phyloP scores from a whole-genome alignment of 805 yeast species.

The Yarrowia porcina region DNA sequence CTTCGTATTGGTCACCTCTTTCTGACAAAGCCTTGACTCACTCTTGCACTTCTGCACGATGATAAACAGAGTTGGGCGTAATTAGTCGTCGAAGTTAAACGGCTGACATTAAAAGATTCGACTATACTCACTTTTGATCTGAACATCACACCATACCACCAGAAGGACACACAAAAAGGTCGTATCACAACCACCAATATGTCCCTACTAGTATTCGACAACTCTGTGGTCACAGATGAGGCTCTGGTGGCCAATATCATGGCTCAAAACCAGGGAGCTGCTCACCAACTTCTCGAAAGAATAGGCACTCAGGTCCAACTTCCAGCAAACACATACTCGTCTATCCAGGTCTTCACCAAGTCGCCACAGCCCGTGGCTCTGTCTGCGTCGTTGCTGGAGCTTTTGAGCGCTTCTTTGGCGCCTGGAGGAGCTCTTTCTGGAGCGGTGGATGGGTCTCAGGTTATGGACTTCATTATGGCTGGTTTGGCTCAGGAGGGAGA shows the following conservation, averaged over 20 bases:
- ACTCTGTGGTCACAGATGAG: slow-evolving; percentile 25
- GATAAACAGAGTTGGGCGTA: slow-evolving; percentile 16
- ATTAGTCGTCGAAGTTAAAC: not conserved
- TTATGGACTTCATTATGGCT: slow-evolving; percentile 59
- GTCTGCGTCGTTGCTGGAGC: slow-evolving; percentile 33
- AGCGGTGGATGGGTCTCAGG: slow-evolving; percentile 27
- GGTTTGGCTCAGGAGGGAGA: slow-evolving; percentile 52
- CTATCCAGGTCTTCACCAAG: slow-evolving; percentile 34
- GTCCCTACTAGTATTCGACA: slow-evolving; percentile 24
- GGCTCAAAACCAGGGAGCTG: slow-evolving; percentile 15
- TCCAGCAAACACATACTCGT: slow-evolving; percentile 33
- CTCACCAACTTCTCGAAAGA: slow-evolving; percentile 42
- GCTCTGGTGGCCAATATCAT: slow-evolving; percentile 4
- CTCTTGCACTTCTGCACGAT: not conserved
- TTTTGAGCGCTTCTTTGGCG: slow-evolving; percentile 34
- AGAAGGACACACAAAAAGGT: not conserved
- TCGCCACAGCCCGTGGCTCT: slow-evolving; percentile 29
- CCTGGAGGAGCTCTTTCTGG: slow-evolving; percentile 39
- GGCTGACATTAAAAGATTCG: too few relatives aligned
- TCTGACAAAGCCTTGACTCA: slow-evolving; percentile 9
- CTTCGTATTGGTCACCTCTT: not conserved
- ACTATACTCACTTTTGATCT: too few relatives aligned
- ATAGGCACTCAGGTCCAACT: slow-evolving; percentile 37
- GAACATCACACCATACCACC: too few relatives aligned
- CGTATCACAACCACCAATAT: not conserved